These are phyloP conservation scores for Colletotrichum eleusines DNA, from an alignment of 2,329 filamentous ascomycete species.

Conservation along the genomic window DNA sequence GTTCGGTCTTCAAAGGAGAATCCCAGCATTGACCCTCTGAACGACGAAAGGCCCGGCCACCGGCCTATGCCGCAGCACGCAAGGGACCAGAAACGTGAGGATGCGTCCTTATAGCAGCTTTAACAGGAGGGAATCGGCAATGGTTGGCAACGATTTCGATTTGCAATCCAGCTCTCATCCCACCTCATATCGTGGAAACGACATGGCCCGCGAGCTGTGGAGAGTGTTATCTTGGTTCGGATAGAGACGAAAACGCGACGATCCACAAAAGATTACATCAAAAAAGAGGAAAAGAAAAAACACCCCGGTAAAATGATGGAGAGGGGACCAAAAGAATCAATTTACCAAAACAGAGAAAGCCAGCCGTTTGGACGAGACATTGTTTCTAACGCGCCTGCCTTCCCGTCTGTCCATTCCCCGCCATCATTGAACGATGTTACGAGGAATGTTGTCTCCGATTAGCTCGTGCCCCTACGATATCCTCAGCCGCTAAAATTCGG, in stretches of 20 bases:
- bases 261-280: not conserved
- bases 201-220: not conserved
- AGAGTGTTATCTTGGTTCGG: not conserved
- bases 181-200: constrained; percentile 4
- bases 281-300: not conserved
- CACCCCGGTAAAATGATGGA: constrained; percentile 16
- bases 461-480: constrained; percentile 5
- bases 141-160: not conserved
- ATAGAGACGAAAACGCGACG: not conserved
- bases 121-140: too few relatives aligned
- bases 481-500: not conserved
- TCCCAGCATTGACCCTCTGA: constrained; percentile 26
- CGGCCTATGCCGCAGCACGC: not conserved
- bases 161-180: not conserved
- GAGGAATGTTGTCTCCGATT: constrained; percentile 33
- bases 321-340: not conserved
- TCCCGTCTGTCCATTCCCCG: constrained; percentile 38
- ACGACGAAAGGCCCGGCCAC: constrained; percentile 28
- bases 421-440: constrained; percentile 18
- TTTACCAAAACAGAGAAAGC: constrained; percentile 1
- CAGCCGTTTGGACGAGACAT: constrained; percentile 36
- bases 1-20: not conserved
- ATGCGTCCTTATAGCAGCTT: not conserved
- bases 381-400: constrained; percentile 32
- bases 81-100: not conserved